phyloP scores from a whole-genome alignment of 2,329 filamentous ascomycete genomes.

The Nemania serpens region DNA sequence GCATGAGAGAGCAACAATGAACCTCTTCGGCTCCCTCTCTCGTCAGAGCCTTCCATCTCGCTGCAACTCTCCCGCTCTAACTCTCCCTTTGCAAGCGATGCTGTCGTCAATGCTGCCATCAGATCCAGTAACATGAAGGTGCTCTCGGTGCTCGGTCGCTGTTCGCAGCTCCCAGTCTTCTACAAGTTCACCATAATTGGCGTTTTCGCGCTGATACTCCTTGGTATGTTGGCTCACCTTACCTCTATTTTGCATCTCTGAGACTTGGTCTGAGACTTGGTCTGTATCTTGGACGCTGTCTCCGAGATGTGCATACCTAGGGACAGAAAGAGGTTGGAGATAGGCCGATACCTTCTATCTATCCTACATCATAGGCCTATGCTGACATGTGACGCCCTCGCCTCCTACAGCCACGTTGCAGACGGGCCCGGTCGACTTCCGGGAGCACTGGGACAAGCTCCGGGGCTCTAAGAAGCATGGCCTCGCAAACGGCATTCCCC shows the following conservation, averaged over 20 bases:
- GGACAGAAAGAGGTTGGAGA: background rate
- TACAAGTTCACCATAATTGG: slow-evolving; percentile 33
- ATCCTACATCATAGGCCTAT: no score
- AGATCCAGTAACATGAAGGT: slow-evolving; percentile 23
- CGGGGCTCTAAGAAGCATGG: slow-evolving; percentile 26
- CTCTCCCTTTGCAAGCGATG: slow-evolving; percentile 14
- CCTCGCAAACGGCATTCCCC: slow-evolving; percentile 35
- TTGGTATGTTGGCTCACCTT: slow-evolving; percentile 26
- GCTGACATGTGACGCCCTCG: slow-evolving; percentile 4
- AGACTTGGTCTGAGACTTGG: background rate
- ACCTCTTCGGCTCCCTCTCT: background rate
- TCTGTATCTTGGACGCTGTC: background rate
- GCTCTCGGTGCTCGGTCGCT: slow-evolving; percentile 29
- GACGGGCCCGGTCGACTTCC: slow-evolving; percentile 33
- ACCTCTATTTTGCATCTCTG: background rate
- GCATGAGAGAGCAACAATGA: background rate
- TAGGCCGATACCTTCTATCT: no score
- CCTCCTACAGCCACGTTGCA: slow-evolving; percentile 30
- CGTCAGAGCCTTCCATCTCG: background rate
- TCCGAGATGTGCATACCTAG: background rate
- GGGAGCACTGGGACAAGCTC: slow-evolving; percentile 35
- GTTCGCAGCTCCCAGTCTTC: slow-evolving; percentile 33
- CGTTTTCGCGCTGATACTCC: slow-evolving; percentile 30
- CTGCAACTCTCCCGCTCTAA: background rate
- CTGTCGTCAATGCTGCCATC: slow-evolving; percentile 19